These are phyloP conservation scores for Gracilaria vermiculophylla DNA, from an alignment of 23 red algal species.

Conservation along the genomic window DNA sequence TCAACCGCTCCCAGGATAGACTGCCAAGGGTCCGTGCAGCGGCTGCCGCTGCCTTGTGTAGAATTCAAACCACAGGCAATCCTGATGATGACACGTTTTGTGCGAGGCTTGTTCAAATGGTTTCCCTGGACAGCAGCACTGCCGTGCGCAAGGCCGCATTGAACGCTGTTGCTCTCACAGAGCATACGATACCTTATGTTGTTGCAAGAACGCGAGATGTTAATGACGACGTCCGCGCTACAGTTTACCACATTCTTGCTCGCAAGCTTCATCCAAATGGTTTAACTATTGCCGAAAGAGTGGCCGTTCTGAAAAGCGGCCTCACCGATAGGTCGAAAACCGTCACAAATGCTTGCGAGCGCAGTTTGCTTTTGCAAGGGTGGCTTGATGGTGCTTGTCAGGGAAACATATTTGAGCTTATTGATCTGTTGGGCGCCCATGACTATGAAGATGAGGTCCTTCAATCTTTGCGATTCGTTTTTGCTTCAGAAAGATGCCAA, in stretches of 20 bases:
- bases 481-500: conserved; percentile 21
- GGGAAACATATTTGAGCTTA: conserved; percentile 40
- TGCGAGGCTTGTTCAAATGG: conserved; percentile 4
- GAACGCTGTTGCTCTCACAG: conserved; percentile 25
- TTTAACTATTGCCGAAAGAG: conserved; percentile 11
- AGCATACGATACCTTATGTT: conserved; percentile 31
- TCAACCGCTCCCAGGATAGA: conserved; percentile 57
- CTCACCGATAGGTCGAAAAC: conserved; percentile 25
- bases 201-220: conserved; percentile 48
- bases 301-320: conserved; percentile 40
- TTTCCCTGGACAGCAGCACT: conserved; percentile 45
- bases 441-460: conserved; percentile 58
- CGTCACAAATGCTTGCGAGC: conserved; percentile 22
- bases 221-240: conserved; percentile 34
- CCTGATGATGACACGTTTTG: conserved; percentile 39
- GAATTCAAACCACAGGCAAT: conserved; percentile 44
- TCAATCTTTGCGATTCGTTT: conserved; percentile 36
- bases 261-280: conserved; percentile 8
- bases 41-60: conserved; percentile 64
- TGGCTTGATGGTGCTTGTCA: conserved; percentile 74
- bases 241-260: conserved; percentile 51
- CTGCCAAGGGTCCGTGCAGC: conserved; percentile 66
- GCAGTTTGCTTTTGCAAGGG: conserved; percentile 48
- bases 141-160: conserved; percentile 73
- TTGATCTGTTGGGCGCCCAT: conserved; percentile 49